Conservation (phyloP, 306 rosid species). For the Sicyos edulis region DNA sequence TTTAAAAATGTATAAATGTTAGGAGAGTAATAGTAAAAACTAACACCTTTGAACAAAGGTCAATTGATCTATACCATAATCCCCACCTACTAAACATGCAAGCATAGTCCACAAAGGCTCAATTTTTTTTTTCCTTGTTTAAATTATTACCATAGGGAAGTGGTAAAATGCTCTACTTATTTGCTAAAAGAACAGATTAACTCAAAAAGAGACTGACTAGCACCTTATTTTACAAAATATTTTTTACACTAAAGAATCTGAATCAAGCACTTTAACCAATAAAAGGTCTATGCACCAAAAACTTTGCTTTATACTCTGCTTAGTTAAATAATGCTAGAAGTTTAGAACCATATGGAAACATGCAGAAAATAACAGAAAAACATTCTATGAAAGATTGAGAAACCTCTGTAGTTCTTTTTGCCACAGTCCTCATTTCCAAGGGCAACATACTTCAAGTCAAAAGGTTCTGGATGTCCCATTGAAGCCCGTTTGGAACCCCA, state of each 20-base stretch:
- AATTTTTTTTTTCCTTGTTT: background rate
- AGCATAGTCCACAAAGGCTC: background rate
- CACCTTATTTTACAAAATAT: slow-evolving; percentile 1
- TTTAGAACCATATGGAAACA: background rate
- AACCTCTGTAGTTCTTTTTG: slow-evolving; percentile 55
- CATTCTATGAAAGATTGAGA: background rate
- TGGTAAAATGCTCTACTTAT: background rate
- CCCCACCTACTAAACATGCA: background rate
- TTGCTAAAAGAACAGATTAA: background rate
- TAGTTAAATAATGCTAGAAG: background rate
- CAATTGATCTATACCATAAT: background rate
- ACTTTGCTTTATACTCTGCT: background rate
- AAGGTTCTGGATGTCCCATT: slow-evolving; percentile 79
- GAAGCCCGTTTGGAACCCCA: slow-evolving; percentile 75
- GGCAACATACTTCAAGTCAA: slow-evolving; percentile 61
- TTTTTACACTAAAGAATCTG: slow-evolving; percentile 1
- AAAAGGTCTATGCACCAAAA: background rate
- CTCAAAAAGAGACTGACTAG: background rate
- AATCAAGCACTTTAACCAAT: background rate
- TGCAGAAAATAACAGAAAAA: slow-evolving; percentile 2
- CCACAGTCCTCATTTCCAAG: slow-evolving; percentile 78
- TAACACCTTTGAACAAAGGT: background rate
- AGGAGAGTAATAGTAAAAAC: background rate
- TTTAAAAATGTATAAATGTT: background rate
- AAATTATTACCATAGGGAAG: background rate